phyloP scores from a whole-genome alignment of 768 basidiomycete genomes.

The Dentipellis sp. region DNA sequence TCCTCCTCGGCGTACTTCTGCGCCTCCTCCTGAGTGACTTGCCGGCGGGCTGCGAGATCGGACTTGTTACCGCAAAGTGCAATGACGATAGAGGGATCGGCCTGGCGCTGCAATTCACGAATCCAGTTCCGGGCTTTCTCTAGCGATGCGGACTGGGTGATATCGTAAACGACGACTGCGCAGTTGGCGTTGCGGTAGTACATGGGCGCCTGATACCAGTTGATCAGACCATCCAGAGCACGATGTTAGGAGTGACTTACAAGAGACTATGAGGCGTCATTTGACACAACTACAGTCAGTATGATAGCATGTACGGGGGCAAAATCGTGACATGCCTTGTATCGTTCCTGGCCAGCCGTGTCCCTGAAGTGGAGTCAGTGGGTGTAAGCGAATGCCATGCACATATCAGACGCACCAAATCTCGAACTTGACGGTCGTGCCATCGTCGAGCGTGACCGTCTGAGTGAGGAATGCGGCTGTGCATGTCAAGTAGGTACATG shows the following conservation, averaged over 20 bases:
- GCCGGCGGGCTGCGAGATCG: slow-evolving; percentile 77
- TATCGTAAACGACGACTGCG: slow-evolving; percentile 93
- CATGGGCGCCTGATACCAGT: slow-evolving; percentile 66
- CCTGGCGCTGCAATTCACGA: slow-evolving; percentile 92
- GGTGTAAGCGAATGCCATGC: neutral
- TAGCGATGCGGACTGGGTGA: slow-evolving; percentile 84
- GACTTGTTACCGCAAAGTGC: slow-evolving; percentile 94
- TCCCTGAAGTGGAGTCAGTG: slow-evolving; percentile 45
- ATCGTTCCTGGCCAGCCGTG: slow-evolving; percentile 92
- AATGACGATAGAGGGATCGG: slow-evolving; percentile 94
- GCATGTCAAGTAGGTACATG: slow-evolving; percentile 14
- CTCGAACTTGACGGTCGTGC: slow-evolving; percentile 93
- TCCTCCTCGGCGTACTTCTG: slow-evolving; percentile 91
- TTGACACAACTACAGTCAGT: no score
- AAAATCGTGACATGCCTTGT: slow-evolving; percentile 47
- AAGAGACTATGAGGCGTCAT: slow-evolving; percentile 27
- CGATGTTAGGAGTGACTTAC: slow-evolving; percentile 24
- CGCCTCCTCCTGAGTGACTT: slow-evolving; percentile 81
- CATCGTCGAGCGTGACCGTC: slow-evolving; percentile 84
- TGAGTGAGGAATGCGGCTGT: slow-evolving; percentile 97
- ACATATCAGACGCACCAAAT: slow-evolving; percentile 62
- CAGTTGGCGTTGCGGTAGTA: slow-evolving; percentile 95
- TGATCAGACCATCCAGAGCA: neutral
- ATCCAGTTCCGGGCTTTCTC: slow-evolving; percentile 98
- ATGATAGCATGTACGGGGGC: slow-evolving; percentile 6